phyloP scores from a whole-genome alignment of 108 stramenopile genomes.

The Schizochytrium sp. region DNA sequence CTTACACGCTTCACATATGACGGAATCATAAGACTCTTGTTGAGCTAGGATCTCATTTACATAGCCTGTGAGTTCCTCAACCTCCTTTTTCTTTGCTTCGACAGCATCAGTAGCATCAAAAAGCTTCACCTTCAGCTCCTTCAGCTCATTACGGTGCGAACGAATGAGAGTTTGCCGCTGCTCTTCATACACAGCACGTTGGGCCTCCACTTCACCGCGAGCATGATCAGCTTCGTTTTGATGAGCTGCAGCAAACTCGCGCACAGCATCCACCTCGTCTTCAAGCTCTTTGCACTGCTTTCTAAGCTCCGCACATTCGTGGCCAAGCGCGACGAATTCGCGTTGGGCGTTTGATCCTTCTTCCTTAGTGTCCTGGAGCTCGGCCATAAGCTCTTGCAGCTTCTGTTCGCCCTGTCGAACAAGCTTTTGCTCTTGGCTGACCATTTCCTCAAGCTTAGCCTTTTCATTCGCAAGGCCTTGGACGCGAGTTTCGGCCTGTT shows the following conservation, averaged over 20 bases:
- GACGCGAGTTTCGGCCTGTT: neutral
- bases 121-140: constrained; percentile 55
- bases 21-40: constrained; percentile 22
- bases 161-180: constrained; percentile 36
- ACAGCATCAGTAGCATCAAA: neutral
- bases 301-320: neutral
- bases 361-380: neutral
- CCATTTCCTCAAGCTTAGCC: neutral
- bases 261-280: neutral
- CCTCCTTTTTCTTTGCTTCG: neutral
- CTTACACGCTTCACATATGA: neutral
- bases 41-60: constrained; percentile 15
- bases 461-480: neutral
- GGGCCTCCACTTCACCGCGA: constrained; percentile 2
- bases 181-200: neutral
- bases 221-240: neutral
- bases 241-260: neutral
- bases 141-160: neutral
- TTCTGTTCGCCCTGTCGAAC: neutral
- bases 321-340: neutral
- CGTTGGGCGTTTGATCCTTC: neutral
- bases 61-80: neutral
- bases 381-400: neutral
- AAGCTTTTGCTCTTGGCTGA: neutral
- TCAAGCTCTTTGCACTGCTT: neutral